Base-by-base conservation (phyloP, 345 rosid species). In the Syzygium aromaticum region DNA sequence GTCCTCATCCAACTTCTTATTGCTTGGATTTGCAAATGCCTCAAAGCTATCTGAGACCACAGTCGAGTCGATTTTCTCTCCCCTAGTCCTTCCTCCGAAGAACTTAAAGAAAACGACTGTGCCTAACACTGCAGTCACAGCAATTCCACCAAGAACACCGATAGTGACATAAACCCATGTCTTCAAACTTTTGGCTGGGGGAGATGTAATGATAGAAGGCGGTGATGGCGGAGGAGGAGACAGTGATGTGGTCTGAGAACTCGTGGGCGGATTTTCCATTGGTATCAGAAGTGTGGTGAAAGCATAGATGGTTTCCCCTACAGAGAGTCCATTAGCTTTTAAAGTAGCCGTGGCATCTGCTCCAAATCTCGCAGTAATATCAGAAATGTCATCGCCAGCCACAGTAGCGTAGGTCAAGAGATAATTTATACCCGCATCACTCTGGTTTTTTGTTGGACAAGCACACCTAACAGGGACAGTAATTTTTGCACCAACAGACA, bases 81-180 rank as follows among this genome's bases (percentile, higher is more conserved):
- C 87, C 40, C 86, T 73, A 17, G 2, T 73, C 80, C 46, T 86
- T 86, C 49, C 84, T 28, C 91, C 84, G 52, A 88, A 89, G 84
- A 86, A 14, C 14, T 88, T 17, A 84, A 87, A 90, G 92, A 90
- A 94, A 52, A 94, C 25, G 77, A 84, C 28, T 12, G 33, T 67
- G 22, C 94, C 91, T 46, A 89, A 21, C 56, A 87, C 77, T 53
- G 88, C 22, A 15, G 91, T 61, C 54, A 93, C 56, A 80, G 84
- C 91, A 88, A 61, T 88, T 89, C 97, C 97, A 61, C 89, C 94
- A 27, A 92, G 84, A 87, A 91, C 89, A 46, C 95, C 94, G n/a
- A 86, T 90, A 59, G 93, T 84, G 43, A 89, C 88, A 87, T 92
- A 95, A 67, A 95, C 63, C 99, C 98, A 94, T n/a, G 94, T 90